Percentiles rank a stretch among this genome's conserved stretches.
Evolutionary conservation across 768 basidiomycete genomes (phyloP).

Genomic region (Epithele typhae): DNA sequence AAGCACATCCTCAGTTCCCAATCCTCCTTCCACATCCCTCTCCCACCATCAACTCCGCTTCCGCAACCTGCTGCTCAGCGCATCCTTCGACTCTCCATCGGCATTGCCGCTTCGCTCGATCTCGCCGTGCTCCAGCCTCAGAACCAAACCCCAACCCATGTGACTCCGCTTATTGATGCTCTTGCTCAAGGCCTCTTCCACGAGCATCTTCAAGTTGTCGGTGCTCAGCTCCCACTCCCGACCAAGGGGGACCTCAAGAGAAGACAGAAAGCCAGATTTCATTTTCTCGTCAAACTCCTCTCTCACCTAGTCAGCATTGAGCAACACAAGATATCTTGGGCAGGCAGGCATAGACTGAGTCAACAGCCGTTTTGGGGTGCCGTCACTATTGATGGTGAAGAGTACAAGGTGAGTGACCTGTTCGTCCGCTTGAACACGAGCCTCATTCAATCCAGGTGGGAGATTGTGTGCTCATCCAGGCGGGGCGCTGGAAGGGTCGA

Average conservation of each 20-base stretch:
- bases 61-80: constrained; percentile 3
- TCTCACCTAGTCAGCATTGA: no score
- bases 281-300: no score
- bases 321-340: no score
- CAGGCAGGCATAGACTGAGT: no score
- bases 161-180: constrained; percentile 55
- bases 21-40: no score
- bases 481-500: constrained; percentile 29
- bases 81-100: no score
- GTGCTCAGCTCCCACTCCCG: constrained; percentile 30
- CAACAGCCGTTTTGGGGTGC: constrained; percentile 29
- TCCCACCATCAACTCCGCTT: neutral
- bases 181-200: constrained; percentile 49
- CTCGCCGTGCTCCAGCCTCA: constrained; percentile 50
- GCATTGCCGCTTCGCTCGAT: constrained; percentile 57
- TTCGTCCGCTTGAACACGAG: neutral
- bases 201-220: constrained; percentile 53
- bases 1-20: neutral
- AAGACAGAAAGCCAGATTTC: no score
- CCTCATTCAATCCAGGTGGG: constrained; percentile 42
- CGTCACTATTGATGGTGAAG: constrained; percentile 38
- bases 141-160: constrained; percentile 52
- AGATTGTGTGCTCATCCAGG: constrained; percentile 54
- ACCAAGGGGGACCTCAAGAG: neutral
- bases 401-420: constrained; percentile 28